These are phyloP conservation scores for Teunomyces cretensis DNA, from an alignment of 805 yeast species.

Conservation along the genomic window DNA sequence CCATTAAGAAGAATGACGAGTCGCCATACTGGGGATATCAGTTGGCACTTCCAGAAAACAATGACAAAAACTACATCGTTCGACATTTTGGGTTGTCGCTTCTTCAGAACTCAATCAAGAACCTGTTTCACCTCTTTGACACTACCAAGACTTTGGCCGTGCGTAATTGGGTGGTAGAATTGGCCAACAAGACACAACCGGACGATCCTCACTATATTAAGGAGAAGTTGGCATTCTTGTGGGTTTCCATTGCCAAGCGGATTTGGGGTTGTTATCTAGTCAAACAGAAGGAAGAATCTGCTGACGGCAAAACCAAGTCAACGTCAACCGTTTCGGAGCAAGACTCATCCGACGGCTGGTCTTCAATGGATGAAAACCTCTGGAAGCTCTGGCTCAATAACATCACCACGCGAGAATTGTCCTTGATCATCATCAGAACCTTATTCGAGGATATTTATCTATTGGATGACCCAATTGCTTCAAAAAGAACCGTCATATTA, in stretches of 20 bases:
- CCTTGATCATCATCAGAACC: slow-evolving; percentile 76
- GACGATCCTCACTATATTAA: slow-evolving; percentile 85
- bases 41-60: slow-evolving; percentile 63
- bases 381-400: slow-evolving; percentile 71
- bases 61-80: slow-evolving; percentile 61
- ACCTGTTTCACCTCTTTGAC: slow-evolving; percentile 55
- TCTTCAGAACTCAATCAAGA: slow-evolving; percentile 67
- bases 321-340: slow-evolving; percentile 38
- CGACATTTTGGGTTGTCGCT: slow-evolving; percentile 89
- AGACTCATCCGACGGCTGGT: slow-evolving; percentile 71
- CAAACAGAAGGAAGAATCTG: slow-evolving; percentile 13
- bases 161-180: slow-evolving; percentile 81
- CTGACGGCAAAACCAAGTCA: neutral
- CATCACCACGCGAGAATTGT: slow-evolving; percentile 66
- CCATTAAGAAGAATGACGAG: slow-evolving; percentile 72
- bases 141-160: slow-evolving; percentile 61
- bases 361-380: slow-evolving; percentile 77
- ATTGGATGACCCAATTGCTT: slow-evolving; percentile 87
- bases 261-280: slow-evolving; percentile 81
- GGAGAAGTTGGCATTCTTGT: slow-evolving; percentile 84
- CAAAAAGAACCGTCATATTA: slow-evolving; percentile 72
- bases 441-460: slow-evolving; percentile 91
- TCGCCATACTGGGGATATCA: slow-evolving; percentile 93
- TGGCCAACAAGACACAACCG: slow-evolving; percentile 57
- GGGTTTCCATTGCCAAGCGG: slow-evolving; percentile 90